A percentile compares a stretch with the other conserved stretches of the same genome.
Conservation (phyloP, 257 asterid species). For the Penstemon barbatus region DNA sequence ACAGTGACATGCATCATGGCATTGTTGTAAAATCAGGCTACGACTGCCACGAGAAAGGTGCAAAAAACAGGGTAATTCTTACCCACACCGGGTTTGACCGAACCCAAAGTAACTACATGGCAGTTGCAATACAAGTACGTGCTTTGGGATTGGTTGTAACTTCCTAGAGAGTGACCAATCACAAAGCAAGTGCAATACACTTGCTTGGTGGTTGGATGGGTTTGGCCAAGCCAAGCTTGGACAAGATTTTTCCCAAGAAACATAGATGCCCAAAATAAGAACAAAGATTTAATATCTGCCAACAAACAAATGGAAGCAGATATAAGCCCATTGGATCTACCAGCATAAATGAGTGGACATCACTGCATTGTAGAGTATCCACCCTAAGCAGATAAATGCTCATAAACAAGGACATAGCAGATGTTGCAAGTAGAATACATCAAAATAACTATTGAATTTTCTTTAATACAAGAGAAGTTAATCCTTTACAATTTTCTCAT, state of each 20-base stretch:
- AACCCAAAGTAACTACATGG: not conserved
- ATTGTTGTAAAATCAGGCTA: not conserved
- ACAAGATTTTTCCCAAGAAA: too few species aligned
- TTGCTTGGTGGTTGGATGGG: too few species aligned
- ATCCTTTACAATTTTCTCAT: not conserved
- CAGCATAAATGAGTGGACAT: not conserved
- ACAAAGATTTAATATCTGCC: not conserved
- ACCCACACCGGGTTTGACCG: too few species aligned
- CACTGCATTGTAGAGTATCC: not conserved
- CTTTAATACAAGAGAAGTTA: too few species aligned
- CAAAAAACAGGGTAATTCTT: too few species aligned
- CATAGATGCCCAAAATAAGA: not conserved
- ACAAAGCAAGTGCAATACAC: too few species aligned
- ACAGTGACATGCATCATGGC: not conserved
- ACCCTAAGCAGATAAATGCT: not conserved
- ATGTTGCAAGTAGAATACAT: not conserved
- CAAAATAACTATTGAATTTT: not conserved
- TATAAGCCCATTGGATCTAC: not conserved
- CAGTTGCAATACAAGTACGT: too few species aligned
- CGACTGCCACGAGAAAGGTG: not conserved
- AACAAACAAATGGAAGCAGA: not conserved
- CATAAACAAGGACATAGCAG: not conserved
- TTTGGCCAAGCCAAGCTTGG: too few species aligned
- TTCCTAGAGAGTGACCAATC: too few species aligned
- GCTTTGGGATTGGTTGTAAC: too few species aligned